Conservation (phyloP, 805 yeast species). For the Saturnispora halmiae region DNA sequence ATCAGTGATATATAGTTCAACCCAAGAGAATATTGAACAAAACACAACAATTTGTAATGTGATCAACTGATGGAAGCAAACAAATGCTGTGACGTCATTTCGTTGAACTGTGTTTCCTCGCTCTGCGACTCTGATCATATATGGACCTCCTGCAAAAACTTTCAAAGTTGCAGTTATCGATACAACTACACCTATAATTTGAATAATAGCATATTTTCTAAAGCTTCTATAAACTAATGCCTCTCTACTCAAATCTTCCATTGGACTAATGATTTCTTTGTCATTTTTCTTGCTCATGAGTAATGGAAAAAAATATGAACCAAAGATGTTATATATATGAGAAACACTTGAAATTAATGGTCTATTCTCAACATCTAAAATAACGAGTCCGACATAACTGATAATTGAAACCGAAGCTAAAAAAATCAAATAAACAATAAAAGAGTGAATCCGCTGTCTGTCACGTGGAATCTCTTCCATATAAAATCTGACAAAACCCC, state of each 20-base stretch:
- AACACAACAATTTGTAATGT: constrained; percentile 18
- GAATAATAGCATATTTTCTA: constrained; percentile 15
- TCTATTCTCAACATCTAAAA: constrained; percentile 20
- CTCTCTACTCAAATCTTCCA: constrained; percentile 20
- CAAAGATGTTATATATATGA: constrained; percentile 19
- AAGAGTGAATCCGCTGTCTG: too few species aligned
- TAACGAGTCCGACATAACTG: constrained; percentile 24
- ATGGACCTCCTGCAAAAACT: constrained; percentile 14
- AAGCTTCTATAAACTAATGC: constrained; percentile 19
- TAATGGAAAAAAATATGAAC: constrained; percentile 24
- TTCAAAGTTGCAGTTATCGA: constrained; percentile 19
- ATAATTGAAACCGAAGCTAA: constrained; percentile 22
- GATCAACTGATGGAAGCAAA: constrained; percentile 18
- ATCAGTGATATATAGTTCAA: constrained; percentile 20
- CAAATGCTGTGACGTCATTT: constrained; percentile 10
- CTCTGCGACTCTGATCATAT: too few species aligned
- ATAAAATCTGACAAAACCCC: too few species aligned
- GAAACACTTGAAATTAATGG: constrained; percentile 20
- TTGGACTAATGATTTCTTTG: constrained; percentile 21
- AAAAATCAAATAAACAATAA: constrained; percentile 18
- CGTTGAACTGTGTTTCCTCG: too few species aligned
- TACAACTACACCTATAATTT: constrained; percentile 16
- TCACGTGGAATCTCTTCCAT: too few species aligned
- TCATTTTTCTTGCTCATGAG: constrained; percentile 17
- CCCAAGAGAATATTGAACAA: constrained; percentile 17